Evolutionary conservation across 371 early-diverging fungal species (phyloP), one percentile per base, ranked within the genome.

Genomic region (Conidiobolus incongruus): DNA sequence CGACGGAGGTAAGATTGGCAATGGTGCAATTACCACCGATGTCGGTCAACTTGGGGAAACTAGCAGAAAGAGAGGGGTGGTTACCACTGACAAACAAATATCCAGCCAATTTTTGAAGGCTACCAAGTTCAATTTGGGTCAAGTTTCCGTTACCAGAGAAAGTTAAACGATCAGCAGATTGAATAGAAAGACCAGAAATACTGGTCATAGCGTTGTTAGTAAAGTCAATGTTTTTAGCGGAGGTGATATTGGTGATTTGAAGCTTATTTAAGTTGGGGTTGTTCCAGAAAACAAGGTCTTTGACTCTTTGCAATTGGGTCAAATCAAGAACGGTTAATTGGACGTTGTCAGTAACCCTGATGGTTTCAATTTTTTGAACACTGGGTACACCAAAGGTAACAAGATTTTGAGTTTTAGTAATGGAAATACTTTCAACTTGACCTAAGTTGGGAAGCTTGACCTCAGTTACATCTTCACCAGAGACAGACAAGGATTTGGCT

Each of bases 151-250:
- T n/a, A n/a, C n/a, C n/a, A n/a, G n/a, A n/a, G n/a, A n/a, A n/a
- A n/a, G n/a, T n/a, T n/a, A n/a, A n/a, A n/a, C n/a, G n/a, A n/a
- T n/a, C n/a, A n/a, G n/a, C n/a, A n/a, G n/a, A n/a, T n/a, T n/a
- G n/a, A n/a, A n/a, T n/a, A n/a, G n/a, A n/a, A n/a, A n/a, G n/a
- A n/a, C n/a, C n/a, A n/a, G n/a, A n/a, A n/a, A n/a, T n/a, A n/a
- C n/a, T n/a, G n/a, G n/a, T n/a, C n/a, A n/a, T n/a, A 7, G 43
- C 31, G 34, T 43, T 43, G 43, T 43, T 43, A 13, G 15, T 23
- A 17, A 43, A 17, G 17, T 43, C 30, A n/a, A 43, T 22, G 22
- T 8, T 17, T 7, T 2, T 15, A 10, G 43, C 43, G n/a, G 43
- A 43, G 6, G 4, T 8, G 7, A 43, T 12, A 8, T 43, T 43